phyloP scores from a whole-genome alignment of 2,329 filamentous ascomycete species.

The Tolypocladium cylindrosporum region DNA sequence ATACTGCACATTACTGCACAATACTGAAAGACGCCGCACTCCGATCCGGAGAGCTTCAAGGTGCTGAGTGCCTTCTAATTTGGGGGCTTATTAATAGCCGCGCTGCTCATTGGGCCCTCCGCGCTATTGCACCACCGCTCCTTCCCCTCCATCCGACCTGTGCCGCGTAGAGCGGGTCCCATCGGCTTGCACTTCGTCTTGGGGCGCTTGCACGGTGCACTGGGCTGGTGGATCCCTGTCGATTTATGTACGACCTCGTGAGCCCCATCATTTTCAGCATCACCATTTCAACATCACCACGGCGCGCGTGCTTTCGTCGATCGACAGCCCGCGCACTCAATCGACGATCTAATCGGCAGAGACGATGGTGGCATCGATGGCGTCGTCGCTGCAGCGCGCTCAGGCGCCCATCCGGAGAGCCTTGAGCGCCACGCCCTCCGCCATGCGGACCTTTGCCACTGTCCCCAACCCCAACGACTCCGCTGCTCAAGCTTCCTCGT shows the following conservation, averaged over 20 bases:
- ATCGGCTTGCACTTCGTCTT: not conserved
- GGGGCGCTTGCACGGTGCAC: not conserved
- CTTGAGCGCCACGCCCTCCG: constrained; percentile 20
- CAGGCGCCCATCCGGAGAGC: constrained; percentile 32
- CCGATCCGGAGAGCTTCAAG: too few relatives aligned
- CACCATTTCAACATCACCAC: not conserved
- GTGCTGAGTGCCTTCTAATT: too few relatives aligned
- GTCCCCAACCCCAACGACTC: constrained; percentile 24
- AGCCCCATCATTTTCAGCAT: not conserved
- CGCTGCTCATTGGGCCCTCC: not conserved
- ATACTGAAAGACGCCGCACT: too few relatives aligned
- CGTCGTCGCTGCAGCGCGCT: constrained; percentile 29
- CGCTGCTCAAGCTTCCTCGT: constrained; percentile 9
- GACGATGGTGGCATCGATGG: constrained; percentile 22
- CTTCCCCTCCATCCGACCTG: not conserved
- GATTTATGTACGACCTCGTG: not conserved
- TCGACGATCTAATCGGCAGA: not conserved
- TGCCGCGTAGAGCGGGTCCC: not conserved
- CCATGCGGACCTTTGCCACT: constrained; percentile 34
- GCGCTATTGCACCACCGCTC: too few relatives aligned
- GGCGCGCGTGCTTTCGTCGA: constrained; percentile 1
- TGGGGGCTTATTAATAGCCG: not conserved
- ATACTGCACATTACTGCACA: too few relatives aligned
- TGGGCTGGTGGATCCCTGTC: not conserved
- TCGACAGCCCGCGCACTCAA: not conserved